A percentile compares a stretch with the other conserved stretches of the same genome.
Evolutionary conservation across 352 stramenopile genomes (phyloP).

Genomic region (Globisporangium radiosum): DNA sequence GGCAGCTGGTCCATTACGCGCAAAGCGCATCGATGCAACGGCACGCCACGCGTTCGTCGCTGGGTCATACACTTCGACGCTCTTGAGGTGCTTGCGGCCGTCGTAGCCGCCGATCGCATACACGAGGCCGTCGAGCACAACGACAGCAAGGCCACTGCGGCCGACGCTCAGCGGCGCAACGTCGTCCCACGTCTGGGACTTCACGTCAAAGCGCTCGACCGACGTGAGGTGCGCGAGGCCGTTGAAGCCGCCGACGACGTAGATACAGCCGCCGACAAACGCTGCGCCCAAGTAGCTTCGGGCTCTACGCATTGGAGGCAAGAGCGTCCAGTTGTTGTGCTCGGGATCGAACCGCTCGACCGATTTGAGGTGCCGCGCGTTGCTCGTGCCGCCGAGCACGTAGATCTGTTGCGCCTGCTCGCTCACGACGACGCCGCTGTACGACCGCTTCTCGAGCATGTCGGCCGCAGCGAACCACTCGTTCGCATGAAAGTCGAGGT

Average conservation of each 20-base stretch:
- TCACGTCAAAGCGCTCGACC: conserved; percentile 50
- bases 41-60: conserved; percentile 36
- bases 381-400: conserved; percentile 59
- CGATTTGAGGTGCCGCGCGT: conserved; percentile 43
- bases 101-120: conserved; percentile 71
- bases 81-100: conserved; percentile 54
- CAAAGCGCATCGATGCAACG: conserved; percentile 41
- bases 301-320: conserved; percentile 49
- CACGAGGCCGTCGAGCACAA: conserved; percentile 35
- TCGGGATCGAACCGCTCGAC: conserved; percentile 56
- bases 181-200: conserved; percentile 41
- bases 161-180: conserved; percentile 40
- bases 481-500: conserved; percentile 53
- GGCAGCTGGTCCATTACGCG: conserved; percentile 54
- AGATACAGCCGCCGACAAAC: conserved; percentile 43
- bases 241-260: conserved; percentile 67
- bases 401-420: conserved; percentile 34
- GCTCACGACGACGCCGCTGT: conserved; percentile 49
- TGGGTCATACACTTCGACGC: conserved; percentile 56
- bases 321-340: conserved; percentile 34
- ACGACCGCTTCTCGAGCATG: conserved; percentile 55
- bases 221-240: conserved; percentile 45
- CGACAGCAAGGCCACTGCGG: conserved; percentile 52
- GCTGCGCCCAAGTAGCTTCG: conserved; percentile 59
- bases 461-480: conserved; percentile 45